Evolutionary conservation across 371 early-diverging fungal species (phyloP).

Genomic region (Coemansia sp.): DNA sequence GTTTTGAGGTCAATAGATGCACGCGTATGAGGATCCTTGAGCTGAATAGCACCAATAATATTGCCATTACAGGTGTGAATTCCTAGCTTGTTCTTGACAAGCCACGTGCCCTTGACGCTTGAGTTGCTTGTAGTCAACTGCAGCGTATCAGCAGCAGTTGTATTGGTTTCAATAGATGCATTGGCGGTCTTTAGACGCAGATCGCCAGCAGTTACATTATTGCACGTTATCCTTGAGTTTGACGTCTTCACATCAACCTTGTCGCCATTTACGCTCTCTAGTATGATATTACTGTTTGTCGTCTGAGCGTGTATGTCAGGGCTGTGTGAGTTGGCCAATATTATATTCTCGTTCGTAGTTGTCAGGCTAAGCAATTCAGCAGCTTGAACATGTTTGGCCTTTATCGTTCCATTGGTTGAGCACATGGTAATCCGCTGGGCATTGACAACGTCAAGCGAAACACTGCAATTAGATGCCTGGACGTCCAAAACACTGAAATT

Average conservation of each 20-base stretch:
- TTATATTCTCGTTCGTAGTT: constrained; percentile 17
- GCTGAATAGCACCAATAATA: constrained; percentile 19
- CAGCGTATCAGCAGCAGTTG: constrained; percentile 15
- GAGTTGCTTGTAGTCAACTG: constrained; percentile 25
- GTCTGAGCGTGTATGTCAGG: constrained; percentile 5
- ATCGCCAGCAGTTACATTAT: constrained; percentile 2
- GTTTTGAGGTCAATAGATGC: constrained; percentile 22
- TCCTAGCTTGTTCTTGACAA: constrained; percentile 13
- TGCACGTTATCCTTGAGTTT: constrained; percentile 19
- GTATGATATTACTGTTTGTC: constrained; percentile 8
- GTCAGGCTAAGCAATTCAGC: background rate
- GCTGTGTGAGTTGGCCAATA: background rate
- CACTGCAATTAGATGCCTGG: constrained; percentile 13
- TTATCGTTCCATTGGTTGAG: constrained; percentile 7
- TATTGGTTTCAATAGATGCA: constrained; percentile 9
- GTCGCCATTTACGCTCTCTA: constrained; percentile 8
- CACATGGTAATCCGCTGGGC: constrained; percentile 4
- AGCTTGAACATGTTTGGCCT: background rate
- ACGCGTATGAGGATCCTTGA: constrained; percentile 3
- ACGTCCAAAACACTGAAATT: constrained; percentile 17
- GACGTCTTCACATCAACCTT: constrained; percentile 7
- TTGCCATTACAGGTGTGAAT: constrained; percentile 27
- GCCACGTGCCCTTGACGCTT: constrained; percentile 35
- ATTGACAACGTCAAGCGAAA: constrained; percentile 8
- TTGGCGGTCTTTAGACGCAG: constrained; percentile 30